Base-by-base conservation (phyloP, 768 basidiomycete genomes). In the Russula dissimulans region DNA sequence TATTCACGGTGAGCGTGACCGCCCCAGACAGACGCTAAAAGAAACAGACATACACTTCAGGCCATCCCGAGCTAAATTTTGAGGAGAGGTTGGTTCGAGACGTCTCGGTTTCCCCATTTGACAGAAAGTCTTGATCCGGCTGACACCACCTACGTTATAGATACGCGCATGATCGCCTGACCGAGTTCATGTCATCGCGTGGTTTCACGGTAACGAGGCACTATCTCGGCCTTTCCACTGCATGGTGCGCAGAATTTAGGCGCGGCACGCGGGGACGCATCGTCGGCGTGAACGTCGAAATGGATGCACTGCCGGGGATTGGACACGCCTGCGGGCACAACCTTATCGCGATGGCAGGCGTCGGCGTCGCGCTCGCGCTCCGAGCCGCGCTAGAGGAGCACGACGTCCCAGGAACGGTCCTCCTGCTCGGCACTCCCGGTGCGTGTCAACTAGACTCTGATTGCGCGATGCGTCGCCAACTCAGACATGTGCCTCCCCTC, bases 251-350 rank as follows among this genome's bases (percentile, higher is more conserved):
- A 2, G 85, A 84, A 66, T 90, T 78, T 70, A 75, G 75, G 41
- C 79, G 82, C 63, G 81, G 83, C 29, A 61, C 66, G 39, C 81
- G 81, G 34, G 85, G 86, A 10, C 79, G 85, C 44, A 81, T 82
- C 52, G 75, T 91, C 48, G 89, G 90, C 8, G 72, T 91, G 63
- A 91, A 92, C 71, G 83, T 88, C 15, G 90, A 91, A 72, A 89
- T 88, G 86, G 75, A 80, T 44, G 80, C 81, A 5, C 71, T 82
- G 22, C 79, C 79, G n/a, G 70, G 75, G 41, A 75, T 82, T 54
- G 81, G 80, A 4, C 81, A 83, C 69, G 87, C 81, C 0, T 91
- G 89, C 68, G 89, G 89, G 0, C 89, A 92, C 71, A 91, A 91
- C 70, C 77, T 92, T 63, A 91, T 91, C 65, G 89, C 89, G 48